Base-by-base conservation (phyloP, 2,329 filamentous ascomycete species). In the Diaporthe helianthi region DNA sequence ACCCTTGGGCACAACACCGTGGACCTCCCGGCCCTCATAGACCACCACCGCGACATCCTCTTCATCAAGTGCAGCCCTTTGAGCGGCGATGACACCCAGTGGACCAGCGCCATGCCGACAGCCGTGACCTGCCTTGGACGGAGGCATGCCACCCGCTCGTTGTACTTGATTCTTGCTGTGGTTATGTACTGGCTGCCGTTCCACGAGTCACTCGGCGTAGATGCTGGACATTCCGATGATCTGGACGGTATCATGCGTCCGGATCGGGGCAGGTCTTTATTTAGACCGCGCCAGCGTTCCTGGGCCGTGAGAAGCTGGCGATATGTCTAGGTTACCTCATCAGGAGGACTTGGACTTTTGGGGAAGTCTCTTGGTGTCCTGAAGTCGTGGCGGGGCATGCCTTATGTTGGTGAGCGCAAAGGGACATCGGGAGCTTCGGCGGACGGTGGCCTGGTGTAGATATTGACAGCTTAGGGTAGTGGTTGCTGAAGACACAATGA, bases 121-220 rank as follows among this genome's bases (percentile, higher is more conserved):
- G 19, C 52, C 10, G n/a, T 24, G 12, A 13, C 12, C 4, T 3
- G 24, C 31, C 33, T 55, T 13, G 4, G 33, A 9, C 10, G 22
- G n/a, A 19, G 7, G 33, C 22, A 55, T 8, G 5, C 53, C 13
- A 1, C 19, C 8, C 33, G 33, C 31, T 13, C 53, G 33, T 2
- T 55, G 33, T 55, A 38, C n/a, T 41, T 55, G 13, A 24, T 41
- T 13, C 53, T 55, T n/a, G 53, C n/a, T 13, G 53, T 55, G 53
- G 53, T 33, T 6, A 10, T 55, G 53, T 13, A 41, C 22, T 55
- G 53, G 52, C n/a, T 55, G 6, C 52, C 52, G 5, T 55, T 55
- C 8, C 22, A 17, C 3, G 2, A 7, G 22, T 36, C 53, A 4
- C 53, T 36, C 41, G 22, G 22, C 2, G 2, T 58, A 3, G 53